phyloP scores from a whole-genome alignment of 1,284 basidiomycete genomes.

The Acaromyces ingoldii region DNA sequence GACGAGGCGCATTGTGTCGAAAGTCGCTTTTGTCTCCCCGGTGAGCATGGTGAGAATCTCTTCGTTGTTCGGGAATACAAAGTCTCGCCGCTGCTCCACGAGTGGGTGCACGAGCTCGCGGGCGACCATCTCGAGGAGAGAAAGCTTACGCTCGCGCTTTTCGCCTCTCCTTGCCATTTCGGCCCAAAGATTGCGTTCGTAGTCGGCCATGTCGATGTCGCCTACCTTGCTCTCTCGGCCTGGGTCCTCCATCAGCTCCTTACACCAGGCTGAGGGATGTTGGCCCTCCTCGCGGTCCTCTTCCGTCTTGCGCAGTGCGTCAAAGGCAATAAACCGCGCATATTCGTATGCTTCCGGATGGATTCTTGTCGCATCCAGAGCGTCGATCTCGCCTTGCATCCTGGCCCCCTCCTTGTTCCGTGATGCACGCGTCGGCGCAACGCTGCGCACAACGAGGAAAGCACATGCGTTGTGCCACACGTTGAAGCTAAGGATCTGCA shows the following conservation, averaged over 20 bases:
- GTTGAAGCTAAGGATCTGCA: slow-evolving; percentile 30
- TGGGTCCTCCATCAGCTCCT: slow-evolving; percentile 73
- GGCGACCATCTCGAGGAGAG: slow-evolving; percentile 80
- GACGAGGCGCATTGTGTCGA: slow-evolving; percentile 70
- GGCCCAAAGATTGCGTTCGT: slow-evolving; percentile 55
- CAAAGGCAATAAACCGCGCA: slow-evolving; percentile 96
- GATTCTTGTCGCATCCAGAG: slow-evolving; percentile 89
- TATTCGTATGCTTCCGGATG: slow-evolving; percentile 98
- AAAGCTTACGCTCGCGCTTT: slow-evolving; percentile 61
- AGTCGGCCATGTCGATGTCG: slow-evolving; percentile 92
- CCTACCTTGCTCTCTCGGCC: slow-evolving; percentile 76
- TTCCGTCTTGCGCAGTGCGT: slow-evolving; percentile 73
- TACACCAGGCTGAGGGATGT: slow-evolving; percentile 40
- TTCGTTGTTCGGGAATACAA: slow-evolving; percentile 66
- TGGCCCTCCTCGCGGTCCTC: slow-evolving; percentile 45
- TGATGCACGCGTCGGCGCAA: slow-evolving; percentile 33
- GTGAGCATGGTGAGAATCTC: slow-evolving; percentile 92
- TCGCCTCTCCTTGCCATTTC: slow-evolving; percentile 2
- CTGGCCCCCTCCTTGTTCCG: not conserved
- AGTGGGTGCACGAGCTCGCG: slow-evolving; percentile 83
- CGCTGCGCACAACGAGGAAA: slow-evolving; percentile 65
- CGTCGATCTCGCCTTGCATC: slow-evolving; percentile 66
- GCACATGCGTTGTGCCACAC: slow-evolving; percentile 60
- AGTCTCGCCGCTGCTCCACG: slow-evolving; percentile 68
- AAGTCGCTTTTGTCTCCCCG: slow-evolving; percentile 76